Percentiles rank a stretch among this genome's conserved stretches.
phyloP scores from a whole-genome alignment of 768 basidiomycete genomes.

The Lyophyllum shimeji region DNA sequence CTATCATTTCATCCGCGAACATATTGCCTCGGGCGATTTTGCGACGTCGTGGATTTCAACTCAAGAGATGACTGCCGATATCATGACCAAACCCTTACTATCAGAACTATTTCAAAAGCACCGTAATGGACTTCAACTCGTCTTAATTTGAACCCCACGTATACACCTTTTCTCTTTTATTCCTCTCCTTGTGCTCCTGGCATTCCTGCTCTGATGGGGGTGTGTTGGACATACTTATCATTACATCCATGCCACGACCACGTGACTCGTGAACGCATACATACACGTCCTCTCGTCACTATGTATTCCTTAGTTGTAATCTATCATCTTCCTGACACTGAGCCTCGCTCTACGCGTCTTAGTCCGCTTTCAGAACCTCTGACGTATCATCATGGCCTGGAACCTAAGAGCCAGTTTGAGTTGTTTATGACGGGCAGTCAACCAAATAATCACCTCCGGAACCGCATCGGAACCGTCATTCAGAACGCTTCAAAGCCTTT shows the following conservation, averaged over 20 bases:
- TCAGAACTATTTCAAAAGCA: not conserved
- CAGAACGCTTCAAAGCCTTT: no score
- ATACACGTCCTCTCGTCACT: not conserved
- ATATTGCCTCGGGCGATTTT: not conserved
- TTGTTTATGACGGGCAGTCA: no score
- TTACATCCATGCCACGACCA: not conserved
- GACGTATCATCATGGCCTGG: no score
- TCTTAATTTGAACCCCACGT: not conserved
- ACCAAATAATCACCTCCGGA: no score
- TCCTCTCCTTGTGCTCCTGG: not conserved
- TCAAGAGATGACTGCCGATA: not conserved
- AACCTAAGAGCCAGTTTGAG: no score
- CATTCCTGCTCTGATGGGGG: not conserved
- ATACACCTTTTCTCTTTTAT: not conserved
- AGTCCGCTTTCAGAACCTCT: no score
- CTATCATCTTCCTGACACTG: not conserved
- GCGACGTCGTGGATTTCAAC: not conserved
- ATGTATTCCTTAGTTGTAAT: not conserved
- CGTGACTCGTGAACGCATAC: not conserved
- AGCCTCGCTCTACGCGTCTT: not conserved
- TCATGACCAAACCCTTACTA: not conserved
- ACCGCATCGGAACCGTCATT: no score
- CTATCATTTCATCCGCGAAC: not conserved
- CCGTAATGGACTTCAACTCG: not conserved
- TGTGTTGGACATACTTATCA: no score